Evolutionary conservation across 1,284 basidiomycete genomes (phyloP).

Genomic region (Trametes sp.): DNA sequence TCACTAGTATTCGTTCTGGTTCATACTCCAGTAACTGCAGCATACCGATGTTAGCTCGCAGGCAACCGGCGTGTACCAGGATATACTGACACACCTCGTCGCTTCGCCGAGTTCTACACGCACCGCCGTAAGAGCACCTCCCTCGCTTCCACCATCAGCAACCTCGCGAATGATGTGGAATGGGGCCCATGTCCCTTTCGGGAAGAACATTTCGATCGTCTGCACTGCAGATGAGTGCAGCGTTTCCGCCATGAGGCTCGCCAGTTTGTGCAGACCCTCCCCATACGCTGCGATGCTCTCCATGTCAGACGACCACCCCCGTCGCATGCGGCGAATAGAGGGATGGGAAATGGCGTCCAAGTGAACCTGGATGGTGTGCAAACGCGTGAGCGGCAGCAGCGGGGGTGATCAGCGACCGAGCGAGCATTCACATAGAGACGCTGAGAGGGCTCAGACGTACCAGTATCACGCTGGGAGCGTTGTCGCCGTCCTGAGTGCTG

Average conservation of each 20-base stretch:
- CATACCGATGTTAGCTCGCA: no score
- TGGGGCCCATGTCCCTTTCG: not conserved
- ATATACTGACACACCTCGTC: no score
- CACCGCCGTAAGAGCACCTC: no score
- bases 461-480: no score
- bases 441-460: not conserved
- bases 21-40: no score
- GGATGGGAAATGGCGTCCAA: not conserved
- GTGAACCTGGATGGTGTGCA: not conserved
- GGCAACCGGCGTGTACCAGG: no score
- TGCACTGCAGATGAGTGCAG: not conserved
- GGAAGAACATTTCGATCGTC: not conserved
- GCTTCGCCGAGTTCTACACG: no score
- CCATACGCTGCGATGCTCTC: not conserved
- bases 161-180: not conserved
- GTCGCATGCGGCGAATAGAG: not conserved
- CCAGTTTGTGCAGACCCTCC: not conserved
- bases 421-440: no score
- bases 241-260: not conserved
- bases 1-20: no score
- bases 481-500: not conserved
- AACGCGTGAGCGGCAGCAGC: not conserved
- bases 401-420: not conserved
- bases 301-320: not conserved
- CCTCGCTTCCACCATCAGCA: not conserved